Conservation (phyloP, 331 rosid species). For the Malus hybrid region DNA sequence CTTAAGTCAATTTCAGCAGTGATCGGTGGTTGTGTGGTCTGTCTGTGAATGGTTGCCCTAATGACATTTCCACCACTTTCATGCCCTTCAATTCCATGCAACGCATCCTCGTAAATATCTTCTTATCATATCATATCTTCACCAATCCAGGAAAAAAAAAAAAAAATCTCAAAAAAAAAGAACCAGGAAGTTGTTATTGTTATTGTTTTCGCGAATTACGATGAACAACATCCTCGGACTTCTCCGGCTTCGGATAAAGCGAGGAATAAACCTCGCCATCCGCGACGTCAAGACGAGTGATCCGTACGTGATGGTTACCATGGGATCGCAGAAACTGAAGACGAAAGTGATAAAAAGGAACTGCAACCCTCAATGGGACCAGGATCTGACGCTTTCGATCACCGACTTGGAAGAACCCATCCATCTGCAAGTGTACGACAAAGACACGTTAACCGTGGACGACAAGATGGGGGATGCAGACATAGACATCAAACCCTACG, state of each 20-base stretch:
- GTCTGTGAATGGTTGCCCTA: neutral
- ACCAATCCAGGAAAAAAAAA: neutral
- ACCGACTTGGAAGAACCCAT: constrained; percentile 33
- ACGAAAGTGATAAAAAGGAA: constrained; percentile 43
- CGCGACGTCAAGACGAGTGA: constrained; percentile 59
- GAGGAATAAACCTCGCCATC: constrained; percentile 49
- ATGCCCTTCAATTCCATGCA: neutral
- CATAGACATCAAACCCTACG: constrained; percentile 60
- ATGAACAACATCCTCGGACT: constrained; percentile 58
- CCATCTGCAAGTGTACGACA: constrained; percentile 45
- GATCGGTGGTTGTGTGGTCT: neutral
- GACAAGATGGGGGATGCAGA: constrained; percentile 75
- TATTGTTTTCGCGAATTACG: neutral
- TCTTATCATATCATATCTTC: neutral
- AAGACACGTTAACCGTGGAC: constrained; percentile 55
- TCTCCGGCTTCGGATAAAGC: constrained; percentile 52
- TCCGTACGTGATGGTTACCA: constrained; percentile 56
- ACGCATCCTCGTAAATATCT: no score
- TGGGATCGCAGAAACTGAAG: constrained; percentile 50
- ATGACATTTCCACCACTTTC: neutral
- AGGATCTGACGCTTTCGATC: constrained; percentile 60
- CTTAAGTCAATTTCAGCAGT: no score
- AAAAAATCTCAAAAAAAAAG: no score
- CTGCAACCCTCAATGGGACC: constrained; percentile 76
- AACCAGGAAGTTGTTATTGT: no score